Conservation (phyloP, 1,284 basidiomycete species). For the Sanghuangporus baumii region DNA sequence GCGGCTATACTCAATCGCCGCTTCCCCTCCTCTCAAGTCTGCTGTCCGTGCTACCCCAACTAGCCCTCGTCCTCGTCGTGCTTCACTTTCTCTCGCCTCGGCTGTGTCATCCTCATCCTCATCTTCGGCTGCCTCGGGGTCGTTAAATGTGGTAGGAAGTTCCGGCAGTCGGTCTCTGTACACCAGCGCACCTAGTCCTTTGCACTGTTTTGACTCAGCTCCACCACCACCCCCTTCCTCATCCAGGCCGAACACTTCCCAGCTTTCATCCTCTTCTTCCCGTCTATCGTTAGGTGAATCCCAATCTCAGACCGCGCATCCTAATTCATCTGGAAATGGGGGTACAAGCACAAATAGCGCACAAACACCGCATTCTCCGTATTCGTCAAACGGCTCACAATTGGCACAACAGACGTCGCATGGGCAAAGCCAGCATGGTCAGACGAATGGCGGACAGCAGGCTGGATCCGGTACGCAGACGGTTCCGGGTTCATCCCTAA, state of each 20-base stretch:
- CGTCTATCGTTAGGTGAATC: constrained; percentile 7
- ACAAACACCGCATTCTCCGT: constrained; percentile 2
- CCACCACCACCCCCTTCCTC: constrained; percentile 10
- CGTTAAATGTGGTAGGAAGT: neutral
- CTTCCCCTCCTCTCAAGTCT: constrained; percentile 3
- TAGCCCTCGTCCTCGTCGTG: constrained; percentile 10
- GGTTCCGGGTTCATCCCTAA: constrained; percentile 9
- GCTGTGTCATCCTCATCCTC: neutral
- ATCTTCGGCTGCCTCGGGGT: neutral
- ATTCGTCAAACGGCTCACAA: neutral
- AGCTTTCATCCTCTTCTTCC: neutral
- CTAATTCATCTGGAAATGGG: neutral
- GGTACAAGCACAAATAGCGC: neutral
- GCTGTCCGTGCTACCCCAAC: neutral
- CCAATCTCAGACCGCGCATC: neutral
- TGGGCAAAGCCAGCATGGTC: constrained; percentile 5
- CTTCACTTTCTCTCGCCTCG: constrained; percentile 3
- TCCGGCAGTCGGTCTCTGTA: constrained; percentile 1
- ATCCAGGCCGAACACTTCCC: constrained; percentile 5
- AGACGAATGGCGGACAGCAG: constrained; percentile 8
- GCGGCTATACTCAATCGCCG: constrained; percentile 9
- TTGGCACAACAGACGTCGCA: neutral
- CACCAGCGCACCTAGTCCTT: constrained; percentile 3
- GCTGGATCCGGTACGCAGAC: constrained; percentile 6
- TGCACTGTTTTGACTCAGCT: constrained; percentile 12